Percentiles rank a stretch among this genome's conserved stretches.
phyloP scores from a whole-genome alignment of 1,284 basidiomycete species.

The Stygiomarasmius scandens region DNA sequence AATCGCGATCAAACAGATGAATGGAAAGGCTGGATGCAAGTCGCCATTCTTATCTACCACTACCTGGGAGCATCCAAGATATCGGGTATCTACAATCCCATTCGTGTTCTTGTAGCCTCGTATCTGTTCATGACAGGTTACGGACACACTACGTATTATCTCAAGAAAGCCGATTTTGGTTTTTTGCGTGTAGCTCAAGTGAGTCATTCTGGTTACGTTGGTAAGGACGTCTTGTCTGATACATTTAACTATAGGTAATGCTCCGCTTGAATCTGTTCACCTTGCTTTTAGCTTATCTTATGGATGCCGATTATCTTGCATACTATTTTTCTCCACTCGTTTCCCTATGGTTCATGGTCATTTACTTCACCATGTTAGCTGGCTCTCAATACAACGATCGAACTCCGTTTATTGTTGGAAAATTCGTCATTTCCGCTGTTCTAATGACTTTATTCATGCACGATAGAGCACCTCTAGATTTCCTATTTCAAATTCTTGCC shows the following conservation, averaged over 20 bases:
- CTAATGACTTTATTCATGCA: conserved; percentile 70
- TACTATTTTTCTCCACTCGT: conserved; percentile 89
- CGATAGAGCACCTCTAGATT: conserved; percentile 62
- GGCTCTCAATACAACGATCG: conserved; percentile 78
- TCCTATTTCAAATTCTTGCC: conserved; percentile 65
- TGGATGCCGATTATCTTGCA: conserved; percentile 89
- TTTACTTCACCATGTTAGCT: conserved; percentile 77
- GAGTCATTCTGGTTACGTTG: conserved; percentile 16
- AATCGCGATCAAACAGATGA: conserved; percentile 92
- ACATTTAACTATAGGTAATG: conserved; percentile 54
- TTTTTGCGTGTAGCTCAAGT: conserved; percentile 75
- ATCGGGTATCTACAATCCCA: conserved; percentile 88
- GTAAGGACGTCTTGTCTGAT: neutral
- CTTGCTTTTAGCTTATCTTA: conserved; percentile 79
- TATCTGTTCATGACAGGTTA: conserved; percentile 86
- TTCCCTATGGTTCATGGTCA: conserved; percentile 83
- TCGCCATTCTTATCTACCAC: conserved; percentile 89
- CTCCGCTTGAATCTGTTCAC: conserved; percentile 85
- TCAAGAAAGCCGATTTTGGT: conserved; percentile 85
- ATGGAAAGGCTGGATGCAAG: conserved; percentile 97
- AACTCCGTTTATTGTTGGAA: conserved; percentile 66
- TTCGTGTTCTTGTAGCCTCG: conserved; percentile 83
- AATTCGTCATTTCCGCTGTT: conserved; percentile 67
- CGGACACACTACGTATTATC: conserved; percentile 76
- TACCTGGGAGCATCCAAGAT: conserved; percentile 86